Evolutionary conservation across 306 rosid genomes (phyloP).

Genomic region (Neltuma alba): DNA sequence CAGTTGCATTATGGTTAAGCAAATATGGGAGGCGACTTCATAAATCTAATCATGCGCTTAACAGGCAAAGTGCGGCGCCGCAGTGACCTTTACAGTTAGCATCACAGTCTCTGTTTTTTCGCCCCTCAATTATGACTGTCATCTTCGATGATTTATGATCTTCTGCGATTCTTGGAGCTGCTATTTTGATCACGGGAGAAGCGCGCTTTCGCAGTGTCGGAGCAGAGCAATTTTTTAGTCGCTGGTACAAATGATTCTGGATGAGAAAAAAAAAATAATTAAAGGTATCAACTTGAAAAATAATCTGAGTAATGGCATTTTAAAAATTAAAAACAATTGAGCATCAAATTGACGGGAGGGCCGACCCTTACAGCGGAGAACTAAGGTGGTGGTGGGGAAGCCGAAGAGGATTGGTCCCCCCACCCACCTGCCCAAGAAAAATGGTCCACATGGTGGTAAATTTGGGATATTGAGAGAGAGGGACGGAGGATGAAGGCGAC

Average conservation of each 20-base stretch:
- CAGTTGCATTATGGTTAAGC: background rate
- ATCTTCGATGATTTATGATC: background rate
- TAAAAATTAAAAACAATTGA: no score
- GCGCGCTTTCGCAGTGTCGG: background rate
- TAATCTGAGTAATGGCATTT: no score
- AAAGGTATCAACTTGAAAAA: background rate
- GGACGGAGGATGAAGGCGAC: background rate
- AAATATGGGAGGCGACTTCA: no score
- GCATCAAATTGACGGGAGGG: background rate
- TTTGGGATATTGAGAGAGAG: background rate
- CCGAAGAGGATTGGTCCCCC: background rate
- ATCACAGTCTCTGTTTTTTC: background rate
- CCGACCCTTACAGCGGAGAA: background rate
- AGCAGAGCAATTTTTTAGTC: background rate
- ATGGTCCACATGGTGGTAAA: constrained; percentile 11
- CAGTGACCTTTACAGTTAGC: background rate
- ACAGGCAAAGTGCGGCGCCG: background rate
- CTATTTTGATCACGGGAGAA: background rate
- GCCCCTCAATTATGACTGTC: background rate
- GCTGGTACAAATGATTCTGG: background rate
- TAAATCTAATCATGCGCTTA: background rate
- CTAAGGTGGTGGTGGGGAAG: background rate
- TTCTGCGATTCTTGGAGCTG: background rate
- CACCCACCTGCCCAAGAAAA: background rate
- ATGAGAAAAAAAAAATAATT: background rate